phyloP scores from a whole-genome alignment of 257 asterid genomes.

The Lycium barbarum region DNA sequence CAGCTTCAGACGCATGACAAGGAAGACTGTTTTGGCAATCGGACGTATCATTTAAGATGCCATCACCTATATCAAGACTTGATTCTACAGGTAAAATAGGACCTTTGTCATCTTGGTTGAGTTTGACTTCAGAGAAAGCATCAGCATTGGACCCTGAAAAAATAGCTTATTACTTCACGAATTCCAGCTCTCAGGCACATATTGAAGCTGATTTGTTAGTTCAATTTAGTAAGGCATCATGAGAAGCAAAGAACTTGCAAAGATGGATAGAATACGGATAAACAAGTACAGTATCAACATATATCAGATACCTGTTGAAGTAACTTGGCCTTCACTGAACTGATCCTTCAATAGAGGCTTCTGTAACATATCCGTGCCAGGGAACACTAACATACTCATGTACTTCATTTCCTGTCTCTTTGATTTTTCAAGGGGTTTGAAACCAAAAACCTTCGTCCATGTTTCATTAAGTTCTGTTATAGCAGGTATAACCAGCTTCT shows the following conservation, averaged over 20 bases:
- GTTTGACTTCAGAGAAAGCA: conserved; percentile 28
- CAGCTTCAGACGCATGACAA: background rate
- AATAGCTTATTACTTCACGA: background rate
- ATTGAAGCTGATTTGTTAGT: conserved; percentile 1
- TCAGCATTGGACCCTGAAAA: conserved; percentile 29
- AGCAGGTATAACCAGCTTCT: conserved; percentile 86
- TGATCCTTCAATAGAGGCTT: conserved; percentile 55
- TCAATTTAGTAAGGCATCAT: background rate
- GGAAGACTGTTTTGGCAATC: conserved; percentile 11
- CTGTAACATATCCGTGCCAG: conserved; percentile 79
- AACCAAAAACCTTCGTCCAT: conserved; percentile 88
- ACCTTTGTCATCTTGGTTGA: conserved; percentile 25
- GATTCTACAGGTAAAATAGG: conserved; percentile 22
- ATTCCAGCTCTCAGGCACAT: background rate
- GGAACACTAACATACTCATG: conserved; percentile 82
- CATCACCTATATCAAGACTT: conserved; percentile 12
- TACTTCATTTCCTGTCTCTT: conserved; percentile 66
- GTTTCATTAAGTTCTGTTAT: conserved; percentile 75
- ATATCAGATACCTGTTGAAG: conserved; percentile 54
- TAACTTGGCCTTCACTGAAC: conserved; percentile 30
- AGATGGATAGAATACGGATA: background rate
- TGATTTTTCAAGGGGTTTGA: conserved; percentile 70
- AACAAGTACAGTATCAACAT: background rate
- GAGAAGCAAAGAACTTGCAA: conserved; percentile 22
- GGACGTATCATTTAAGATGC: conserved; percentile 3